These are phyloP conservation scores for Xylaria intraflava DNA, from an alignment of 495 filamentous ascomycete species.

Conservation along the genomic window DNA sequence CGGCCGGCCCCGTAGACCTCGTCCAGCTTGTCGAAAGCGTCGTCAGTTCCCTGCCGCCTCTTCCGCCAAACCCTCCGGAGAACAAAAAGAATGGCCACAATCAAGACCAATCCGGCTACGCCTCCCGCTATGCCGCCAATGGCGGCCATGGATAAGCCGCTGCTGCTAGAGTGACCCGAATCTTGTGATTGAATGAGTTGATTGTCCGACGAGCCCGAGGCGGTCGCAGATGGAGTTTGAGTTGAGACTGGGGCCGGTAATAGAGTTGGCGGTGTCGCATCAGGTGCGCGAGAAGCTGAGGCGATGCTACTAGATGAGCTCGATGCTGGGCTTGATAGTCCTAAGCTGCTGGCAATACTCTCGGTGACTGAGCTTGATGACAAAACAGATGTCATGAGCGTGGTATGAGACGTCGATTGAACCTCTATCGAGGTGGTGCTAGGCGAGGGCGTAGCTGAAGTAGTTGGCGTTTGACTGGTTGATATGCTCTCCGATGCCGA, in stretches of 20 bases:
- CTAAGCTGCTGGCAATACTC: conserved; percentile 18
- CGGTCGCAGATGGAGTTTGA: not conserved
- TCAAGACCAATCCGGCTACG: conserved; percentile 14
- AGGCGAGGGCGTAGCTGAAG: conserved; percentile 9
- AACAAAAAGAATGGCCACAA: conserved; percentile 12
- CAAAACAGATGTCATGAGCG: conserved; percentile 18
- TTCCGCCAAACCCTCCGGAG: conserved; percentile 25
- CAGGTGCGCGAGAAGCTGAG: not conserved
- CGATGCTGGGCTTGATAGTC: conserved; percentile 14
- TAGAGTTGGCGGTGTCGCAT: not conserved
- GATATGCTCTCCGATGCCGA: conserved; percentile 9
- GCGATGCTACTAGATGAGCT: not conserved
- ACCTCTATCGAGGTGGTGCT: conserved; percentile 11
- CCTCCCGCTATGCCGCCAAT: conserved; percentile 28
- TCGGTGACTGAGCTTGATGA: conserved; percentile 18
- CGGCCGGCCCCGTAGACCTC: conserved; percentile 21
- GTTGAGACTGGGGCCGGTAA: conserved; percentile 2
- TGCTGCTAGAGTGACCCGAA: conserved; percentile 2
- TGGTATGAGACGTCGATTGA: conserved; percentile 16
- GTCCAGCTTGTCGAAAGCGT: conserved; percentile 16
- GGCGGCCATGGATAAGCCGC: conserved; percentile 16
- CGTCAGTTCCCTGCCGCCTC: conserved; percentile 21
- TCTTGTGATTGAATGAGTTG: conserved; percentile 14
- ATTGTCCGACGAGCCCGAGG: conserved; percentile 9
- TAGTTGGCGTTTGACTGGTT: conserved; percentile 1